phyloP scores from a whole-genome alignment of 495 filamentous ascomycete genomes.

The Halenospora varia region DNA sequence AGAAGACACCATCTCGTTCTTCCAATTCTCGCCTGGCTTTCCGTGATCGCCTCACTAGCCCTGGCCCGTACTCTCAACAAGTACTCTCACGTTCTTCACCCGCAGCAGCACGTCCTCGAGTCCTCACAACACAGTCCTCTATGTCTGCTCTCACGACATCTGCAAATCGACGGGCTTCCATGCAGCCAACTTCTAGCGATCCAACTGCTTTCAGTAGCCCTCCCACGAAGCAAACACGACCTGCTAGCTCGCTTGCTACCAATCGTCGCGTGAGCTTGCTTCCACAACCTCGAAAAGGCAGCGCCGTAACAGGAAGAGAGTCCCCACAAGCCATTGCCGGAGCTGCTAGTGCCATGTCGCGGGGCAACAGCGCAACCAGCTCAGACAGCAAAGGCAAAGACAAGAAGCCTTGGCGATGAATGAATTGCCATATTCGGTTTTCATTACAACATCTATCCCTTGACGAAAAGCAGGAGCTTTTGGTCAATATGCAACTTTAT shows the following conservation, averaged over 20 bases:
- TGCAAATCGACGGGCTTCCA: conserved; percentile 39
- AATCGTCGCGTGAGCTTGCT: conserved; percentile 45
- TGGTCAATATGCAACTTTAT: not conserved
- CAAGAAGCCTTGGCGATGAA: conserved; percentile 22
- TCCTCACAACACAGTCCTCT: conserved; percentile 25
- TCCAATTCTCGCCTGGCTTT: conserved; percentile 40
- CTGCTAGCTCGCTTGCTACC: conserved; percentile 44
- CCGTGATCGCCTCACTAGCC: conserved; percentile 43
- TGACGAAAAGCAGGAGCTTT: not conserved
- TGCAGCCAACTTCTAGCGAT: conserved; percentile 31
- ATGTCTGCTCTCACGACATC: conserved; percentile 30
- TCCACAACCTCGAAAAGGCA: conserved; percentile 37
- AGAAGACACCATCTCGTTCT: conserved; percentile 28
- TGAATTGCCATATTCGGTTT: not conserved
- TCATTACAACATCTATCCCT: not conserved
- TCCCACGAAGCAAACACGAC: conserved; percentile 28
- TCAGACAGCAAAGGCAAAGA: conserved; percentile 15
- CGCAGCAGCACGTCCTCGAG: conserved; percentile 17
- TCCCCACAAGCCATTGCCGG: conserved; percentile 25
- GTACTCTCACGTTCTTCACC: conserved; percentile 26
- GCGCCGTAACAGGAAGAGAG: conserved; percentile 24
- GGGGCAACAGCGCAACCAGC: conserved; percentile 11
- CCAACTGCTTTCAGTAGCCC: conserved; percentile 22
- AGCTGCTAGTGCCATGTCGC: conserved; percentile 22
- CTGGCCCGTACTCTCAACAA: conserved; percentile 31